Base-by-base conservation (phyloP, 768 basidiomycete genomes). In the Ramaria sp. region DNA sequence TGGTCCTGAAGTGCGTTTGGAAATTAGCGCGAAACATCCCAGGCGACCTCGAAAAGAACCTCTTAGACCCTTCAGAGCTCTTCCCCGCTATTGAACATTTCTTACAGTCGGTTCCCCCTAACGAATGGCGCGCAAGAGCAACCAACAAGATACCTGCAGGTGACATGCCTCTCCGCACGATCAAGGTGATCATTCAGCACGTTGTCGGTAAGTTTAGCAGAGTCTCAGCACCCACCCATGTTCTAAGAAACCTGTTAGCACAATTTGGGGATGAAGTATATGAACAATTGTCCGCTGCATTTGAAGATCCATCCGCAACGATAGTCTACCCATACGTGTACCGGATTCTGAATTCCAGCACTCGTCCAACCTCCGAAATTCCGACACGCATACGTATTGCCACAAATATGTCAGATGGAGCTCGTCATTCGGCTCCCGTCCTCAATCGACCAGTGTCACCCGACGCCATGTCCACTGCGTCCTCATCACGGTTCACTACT, bases 141-240 rank as follows among this genome's bases (percentile, higher is more conserved):
- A 86, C 85, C 0, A 92, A 90, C 66, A 88, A 86, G 61, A 82
- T 98, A 1, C 94, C 96, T 3, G 88, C 94, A 66, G 94, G 93
- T 24, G 96, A 99, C 65, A 94, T 98, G 94, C 96, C 96, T 1
- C 70, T 99, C 58, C 78, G 96, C 60, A 98, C 96, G 2, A 90
- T 98, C 69, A 99, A 99, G 75, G 94, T 96, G 42, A 91, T 99
- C 63, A 89, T 99, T 37, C 96, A 98, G 71, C 92, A 95, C 68
- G 81, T 97, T 56, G 91, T 97, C 63, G 88, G 93, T 94, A 62
- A 74, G 93, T 81, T 17, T 17, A 22, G 19, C 6, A 41, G 20
- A 58, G 24, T 27, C 45, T 38, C 56, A 55, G 42, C 27, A 4
- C 22, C 46, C 7, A 47, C 10, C 4, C 34, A 37, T 13, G 42